These are phyloP conservation scores for Fusarium dlaminii DNA, from an alignment of 2,329 filamentous ascomycete species.

Conservation along the genomic window DNA sequence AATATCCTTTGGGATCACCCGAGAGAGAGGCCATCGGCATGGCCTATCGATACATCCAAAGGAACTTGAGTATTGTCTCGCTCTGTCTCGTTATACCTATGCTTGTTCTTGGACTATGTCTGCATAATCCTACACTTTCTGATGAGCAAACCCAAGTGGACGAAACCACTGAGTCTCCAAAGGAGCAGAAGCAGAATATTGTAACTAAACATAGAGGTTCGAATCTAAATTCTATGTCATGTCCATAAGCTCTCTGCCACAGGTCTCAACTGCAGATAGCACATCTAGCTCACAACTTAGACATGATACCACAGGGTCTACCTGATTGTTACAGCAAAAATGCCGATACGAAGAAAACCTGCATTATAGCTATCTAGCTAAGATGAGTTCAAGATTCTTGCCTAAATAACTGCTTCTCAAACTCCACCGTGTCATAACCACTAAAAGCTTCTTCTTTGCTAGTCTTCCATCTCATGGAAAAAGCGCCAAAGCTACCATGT, in stretches of 20 bases:
- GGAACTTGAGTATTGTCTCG: background rate
- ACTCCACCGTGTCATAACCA: too few species aligned
- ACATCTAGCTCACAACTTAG: background rate
- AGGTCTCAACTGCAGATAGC: background rate
- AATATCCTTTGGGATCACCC: background rate
- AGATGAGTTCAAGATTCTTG: background rate
- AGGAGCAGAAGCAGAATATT: background rate
- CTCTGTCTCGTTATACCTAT: background rate
- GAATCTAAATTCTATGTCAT: background rate
- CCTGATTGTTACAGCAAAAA: too few species aligned
- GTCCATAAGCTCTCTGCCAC: background rate
- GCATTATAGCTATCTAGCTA: too few species aligned
- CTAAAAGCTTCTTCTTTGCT: too few species aligned
- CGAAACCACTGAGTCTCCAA: background rate
- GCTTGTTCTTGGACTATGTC: background rate
- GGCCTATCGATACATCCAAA: background rate
- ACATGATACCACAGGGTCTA: background rate
- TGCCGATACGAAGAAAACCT: accelerated
- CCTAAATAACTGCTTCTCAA: background rate
- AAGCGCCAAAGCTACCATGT: background rate
- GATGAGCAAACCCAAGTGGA: background rate
- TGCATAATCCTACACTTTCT: background rate
- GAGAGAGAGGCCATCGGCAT: background rate
- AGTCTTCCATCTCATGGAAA: background rate
- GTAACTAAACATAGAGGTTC: too few species aligned